phyloP scores from a whole-genome alignment of 1,284 basidiomycete species.

The Ustilago loliicola region DNA sequence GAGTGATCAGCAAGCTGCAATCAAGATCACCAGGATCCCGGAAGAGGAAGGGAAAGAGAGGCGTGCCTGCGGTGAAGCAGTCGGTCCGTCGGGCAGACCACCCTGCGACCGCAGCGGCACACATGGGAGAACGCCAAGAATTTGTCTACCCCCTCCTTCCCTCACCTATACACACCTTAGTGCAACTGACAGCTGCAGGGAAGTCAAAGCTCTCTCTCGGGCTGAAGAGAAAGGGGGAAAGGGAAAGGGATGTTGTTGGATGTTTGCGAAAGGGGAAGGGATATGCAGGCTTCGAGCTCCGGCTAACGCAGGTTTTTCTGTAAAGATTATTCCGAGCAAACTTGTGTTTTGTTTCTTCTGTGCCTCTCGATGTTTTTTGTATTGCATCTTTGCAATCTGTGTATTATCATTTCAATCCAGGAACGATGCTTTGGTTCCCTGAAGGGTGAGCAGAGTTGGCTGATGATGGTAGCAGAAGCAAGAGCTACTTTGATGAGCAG shows the following conservation, averaged over 20 bases:
- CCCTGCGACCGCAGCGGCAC: neutral
- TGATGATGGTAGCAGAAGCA: too few relatives aligned
- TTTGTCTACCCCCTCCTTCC: neutral
- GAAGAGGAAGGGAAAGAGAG: neutral
- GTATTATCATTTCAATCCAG: too few relatives aligned
- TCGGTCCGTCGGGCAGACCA: neutral
- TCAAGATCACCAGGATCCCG: too few relatives aligned
- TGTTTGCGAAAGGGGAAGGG: conserved; percentile 5
- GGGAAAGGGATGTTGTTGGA: conserved; percentile 14
- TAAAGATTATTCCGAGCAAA: conserved; percentile 34
- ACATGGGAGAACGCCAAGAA: conserved; percentile 1
- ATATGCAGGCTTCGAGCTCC: conserved; percentile 22
- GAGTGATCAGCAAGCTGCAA: too few relatives aligned
- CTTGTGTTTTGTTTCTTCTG: neutral
- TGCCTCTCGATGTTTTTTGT: neutral
- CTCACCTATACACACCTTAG: too few relatives aligned
- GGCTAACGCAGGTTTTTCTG: conserved; percentile 18
- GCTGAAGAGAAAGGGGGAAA: neutral
- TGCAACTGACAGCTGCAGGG: neutral
- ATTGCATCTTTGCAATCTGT: too few relatives aligned
- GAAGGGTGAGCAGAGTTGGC: too few relatives aligned
- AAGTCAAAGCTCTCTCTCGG: neutral
- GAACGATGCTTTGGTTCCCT: neutral
- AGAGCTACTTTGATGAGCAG: too few relatives aligned
- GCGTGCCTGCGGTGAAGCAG: neutral